Base-by-base conservation (phyloP, 2,329 filamentous ascomycete genomes). In the Fusarium sp. region DNA sequence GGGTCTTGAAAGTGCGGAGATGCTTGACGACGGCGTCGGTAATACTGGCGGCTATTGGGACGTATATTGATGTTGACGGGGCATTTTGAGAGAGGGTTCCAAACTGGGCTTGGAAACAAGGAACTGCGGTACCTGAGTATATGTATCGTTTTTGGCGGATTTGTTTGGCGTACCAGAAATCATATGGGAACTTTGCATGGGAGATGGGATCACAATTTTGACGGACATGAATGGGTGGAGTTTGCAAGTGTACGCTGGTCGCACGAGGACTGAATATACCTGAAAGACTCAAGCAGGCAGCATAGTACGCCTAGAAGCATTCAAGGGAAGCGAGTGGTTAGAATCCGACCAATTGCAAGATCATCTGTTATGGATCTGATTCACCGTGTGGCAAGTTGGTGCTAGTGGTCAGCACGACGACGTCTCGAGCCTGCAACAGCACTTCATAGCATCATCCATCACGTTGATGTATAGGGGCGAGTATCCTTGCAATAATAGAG, bases 181-280 rank as follows among this genome's bases (percentile, higher is more conserved):
- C 55, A 31, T 39, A 52, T 18, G 28, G 45, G 50, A 30, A 49
- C 43, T n/a, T 43, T 58, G 42, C 44, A 62, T 48, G 57, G 49
- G 34, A 63, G 42, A 54, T 14, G 41, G 28, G 25, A 10, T 52
- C 26, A 58, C 26, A 53, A 52, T 53, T 21, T 58, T 34, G 54
- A 44, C 42, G 66, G 45, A 54, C 39, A 53, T 39, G 18, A 45
- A 66, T 12, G 43, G 43, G 64, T 51, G 59, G 37, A 49, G 63
- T 57, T 44, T 45, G 53, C 41, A 54, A 67, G 45, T 70, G 67
- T 56, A 70, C 67, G 67, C 67, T 70, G 62, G 58, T 51, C 50
- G 62, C 67, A 67, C 67, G 51, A 45, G 53, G 48, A 61, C 63
- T 69, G 63, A 60, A 69, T 72, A 70, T 70, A 72, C 66, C 71